phyloP scores from a whole-genome alignment of 257 asterid species.

The Petrea volubilis region DNA sequence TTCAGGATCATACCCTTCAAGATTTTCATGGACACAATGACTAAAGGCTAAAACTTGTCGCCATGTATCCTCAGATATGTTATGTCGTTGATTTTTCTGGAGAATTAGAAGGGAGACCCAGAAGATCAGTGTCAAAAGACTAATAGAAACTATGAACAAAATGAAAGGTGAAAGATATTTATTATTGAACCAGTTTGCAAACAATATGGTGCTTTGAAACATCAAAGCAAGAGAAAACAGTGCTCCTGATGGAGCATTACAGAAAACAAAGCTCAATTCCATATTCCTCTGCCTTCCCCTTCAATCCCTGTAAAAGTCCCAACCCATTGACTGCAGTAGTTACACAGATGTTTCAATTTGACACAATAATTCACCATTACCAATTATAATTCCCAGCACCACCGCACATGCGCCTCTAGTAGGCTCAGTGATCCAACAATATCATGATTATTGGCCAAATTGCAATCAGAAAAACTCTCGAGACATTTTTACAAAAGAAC shows the following conservation, averaged over 20 bases:
- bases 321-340: too few species aligned
- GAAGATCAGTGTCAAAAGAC: neutral
- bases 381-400: too few species aligned
- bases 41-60: constrained; percentile 91
- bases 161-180: neutral
- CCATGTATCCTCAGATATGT: constrained; percentile 98
- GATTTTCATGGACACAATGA: constrained; percentile 89
- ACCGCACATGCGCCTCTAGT: too few species aligned
- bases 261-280: too few species aligned
- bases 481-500: too few species aligned
- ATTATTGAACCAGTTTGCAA: neutral
- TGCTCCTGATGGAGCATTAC: neutral
- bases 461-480: too few species aligned
- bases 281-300: too few species aligned
- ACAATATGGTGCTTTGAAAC: neutral
- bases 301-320: too few species aligned
- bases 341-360: too few species aligned
- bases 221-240: neutral
- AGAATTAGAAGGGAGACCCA: constrained; percentile 3
- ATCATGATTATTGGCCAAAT: too few species aligned
- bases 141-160: neutral
- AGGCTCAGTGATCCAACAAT: too few species aligned
- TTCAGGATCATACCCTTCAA: constrained; percentile 95
- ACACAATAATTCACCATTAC: too few species aligned
- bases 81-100: constrained; percentile 83